Conservation (phyloP, 164 flowering plant species). For the grape (Vitis vinifera) region DNA sequence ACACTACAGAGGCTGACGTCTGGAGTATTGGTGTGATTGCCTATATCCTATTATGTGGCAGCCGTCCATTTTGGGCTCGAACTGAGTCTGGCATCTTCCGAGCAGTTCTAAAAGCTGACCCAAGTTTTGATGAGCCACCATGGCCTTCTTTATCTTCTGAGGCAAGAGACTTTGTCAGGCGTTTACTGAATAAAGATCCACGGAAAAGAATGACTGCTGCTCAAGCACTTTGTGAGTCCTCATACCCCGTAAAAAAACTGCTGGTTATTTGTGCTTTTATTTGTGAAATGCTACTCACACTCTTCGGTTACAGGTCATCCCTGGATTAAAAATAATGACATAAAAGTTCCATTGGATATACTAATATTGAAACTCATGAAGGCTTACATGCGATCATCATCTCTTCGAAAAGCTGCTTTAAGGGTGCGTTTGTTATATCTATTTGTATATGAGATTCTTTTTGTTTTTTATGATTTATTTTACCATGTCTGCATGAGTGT, state of each 20-base stretch:
- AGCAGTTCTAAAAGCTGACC: constrained; percentile 66
- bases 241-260: neutral
- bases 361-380: constrained; percentile 51
- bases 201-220: constrained; percentile 65
- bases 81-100: constrained; percentile 71
- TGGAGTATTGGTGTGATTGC: constrained; percentile 73
- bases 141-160: constrained; percentile 66
- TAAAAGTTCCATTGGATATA: constrained; percentile 50
- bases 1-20: constrained; percentile 56
- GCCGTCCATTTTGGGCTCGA: constrained; percentile 76
- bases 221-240: constrained; percentile 59
- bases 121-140: constrained; percentile 61
- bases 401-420: constrained; percentile 61
- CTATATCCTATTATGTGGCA: constrained; percentile 58
- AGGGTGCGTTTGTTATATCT: constrained; percentile 26
- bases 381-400: constrained; percentile 54
- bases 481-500: neutral
- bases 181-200: constrained; percentile 62
- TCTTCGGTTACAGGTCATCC: constrained; percentile 52
- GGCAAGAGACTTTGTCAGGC: constrained; percentile 64
- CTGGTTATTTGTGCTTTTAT: neutral
- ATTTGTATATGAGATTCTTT: constrained; percentile 4
- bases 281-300: neutral
- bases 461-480: neutral
- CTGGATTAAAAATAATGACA: constrained; percentile 44